These are phyloP conservation scores for Haplographium delicatum DNA, from an alignment of 495 filamentous ascomycete genomes.

Conservation along the genomic window DNA sequence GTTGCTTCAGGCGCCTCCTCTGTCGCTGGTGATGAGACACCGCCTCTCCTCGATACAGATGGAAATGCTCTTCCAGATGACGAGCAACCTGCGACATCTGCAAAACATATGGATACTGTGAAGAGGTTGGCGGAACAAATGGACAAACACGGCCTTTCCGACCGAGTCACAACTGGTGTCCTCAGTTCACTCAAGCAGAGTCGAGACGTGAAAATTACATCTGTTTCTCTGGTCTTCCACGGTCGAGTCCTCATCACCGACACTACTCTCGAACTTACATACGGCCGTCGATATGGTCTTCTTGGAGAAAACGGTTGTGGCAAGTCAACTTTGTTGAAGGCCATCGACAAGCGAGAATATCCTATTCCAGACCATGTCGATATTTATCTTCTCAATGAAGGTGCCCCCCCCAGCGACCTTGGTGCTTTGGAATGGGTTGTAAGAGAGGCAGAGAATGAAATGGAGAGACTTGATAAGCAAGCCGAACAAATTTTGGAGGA, in stretches of 20 bases:
- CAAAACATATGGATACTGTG: slow-evolving; percentile 71
- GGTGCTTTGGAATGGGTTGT: slow-evolving; percentile 98
- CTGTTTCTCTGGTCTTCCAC: slow-evolving; percentile 91
- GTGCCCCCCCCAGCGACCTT: slow-evolving; percentile 81
- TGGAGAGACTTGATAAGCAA: slow-evolving; percentile 79
- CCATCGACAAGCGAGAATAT: slow-evolving; percentile 88
- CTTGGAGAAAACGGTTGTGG: slow-evolving; percentile 98
- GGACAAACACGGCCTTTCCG: slow-evolving; percentile 92
- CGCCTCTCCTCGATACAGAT: slow-evolving; percentile 53
- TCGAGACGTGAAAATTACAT: slow-evolving; percentile 95
- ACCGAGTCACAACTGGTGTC: slow-evolving; percentile 97
- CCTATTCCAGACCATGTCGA: slow-evolving; percentile 96
- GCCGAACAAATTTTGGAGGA: slow-evolving; percentile 89
- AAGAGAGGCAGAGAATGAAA: slow-evolving; percentile 87
- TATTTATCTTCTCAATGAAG: slow-evolving; percentile 97
- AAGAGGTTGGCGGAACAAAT: slow-evolving; percentile 71
- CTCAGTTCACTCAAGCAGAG: slow-evolving; percentile 75
- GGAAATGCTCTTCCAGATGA: slow-evolving; percentile 42
- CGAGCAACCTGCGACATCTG: slow-evolving; percentile 64
- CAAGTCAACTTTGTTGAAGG: slow-evolving; percentile 94
- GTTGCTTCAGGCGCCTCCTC: slow-evolving; percentile 58
- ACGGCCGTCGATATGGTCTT: slow-evolving; percentile 87
- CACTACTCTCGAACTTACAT: slow-evolving; percentile 87
- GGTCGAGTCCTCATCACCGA: slow-evolving; percentile 93
- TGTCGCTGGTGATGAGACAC: slow-evolving; percentile 64